Base-by-base conservation (phyloP, 352 stramenopile species). In the Detonula confervacea region DNA sequence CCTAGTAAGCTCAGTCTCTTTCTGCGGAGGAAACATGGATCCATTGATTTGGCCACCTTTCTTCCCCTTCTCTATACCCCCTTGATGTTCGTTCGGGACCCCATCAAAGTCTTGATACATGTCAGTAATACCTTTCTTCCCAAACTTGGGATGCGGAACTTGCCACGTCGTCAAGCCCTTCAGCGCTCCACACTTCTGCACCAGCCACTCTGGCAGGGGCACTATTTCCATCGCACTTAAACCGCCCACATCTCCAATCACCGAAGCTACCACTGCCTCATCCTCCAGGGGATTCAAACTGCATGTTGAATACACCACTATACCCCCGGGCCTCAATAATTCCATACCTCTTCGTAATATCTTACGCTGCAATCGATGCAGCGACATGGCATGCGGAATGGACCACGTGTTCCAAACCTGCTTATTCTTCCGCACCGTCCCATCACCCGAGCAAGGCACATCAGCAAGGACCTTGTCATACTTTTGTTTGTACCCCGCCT, bases 281-380 rank as follows among this genome's bases (percentile, higher is more conserved):
- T 99, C 98, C 89, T 99, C 98, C 25, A 99, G 90, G 4, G 98
- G 98, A 90, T 99, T 99, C 80, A 99, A 97, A 42, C 95, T 98
- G 81, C 98, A 99, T 20, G 88, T 95, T 6, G 77, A 91, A 68
- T 95, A 95, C n/a, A 90, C 87, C 24, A 95, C 46, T 33, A 88
- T 81, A 14, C 86, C 87, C 18, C 80, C 81, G 39, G 90, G 83
- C 25, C 81, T 75, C 8, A 84, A 82, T n/a, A 91, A 42, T 18
- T 81, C 72, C 14, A 84, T 78, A 33, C 95, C 97, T 29, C 97
- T 96, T 81, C 98, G 95, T 35, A 96, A 96, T 84, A 99, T 99
- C 30, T 95, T 88, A 16, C 98, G 75, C 88, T 99, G 98, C 20
- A 99, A 77, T 8, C 96, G 90, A 87, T 99, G 97, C 49, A 99